Evolutionary conservation across 768 basidiomycete species (phyloP).

Genomic region (Hygrocybe coccinea): DNA sequence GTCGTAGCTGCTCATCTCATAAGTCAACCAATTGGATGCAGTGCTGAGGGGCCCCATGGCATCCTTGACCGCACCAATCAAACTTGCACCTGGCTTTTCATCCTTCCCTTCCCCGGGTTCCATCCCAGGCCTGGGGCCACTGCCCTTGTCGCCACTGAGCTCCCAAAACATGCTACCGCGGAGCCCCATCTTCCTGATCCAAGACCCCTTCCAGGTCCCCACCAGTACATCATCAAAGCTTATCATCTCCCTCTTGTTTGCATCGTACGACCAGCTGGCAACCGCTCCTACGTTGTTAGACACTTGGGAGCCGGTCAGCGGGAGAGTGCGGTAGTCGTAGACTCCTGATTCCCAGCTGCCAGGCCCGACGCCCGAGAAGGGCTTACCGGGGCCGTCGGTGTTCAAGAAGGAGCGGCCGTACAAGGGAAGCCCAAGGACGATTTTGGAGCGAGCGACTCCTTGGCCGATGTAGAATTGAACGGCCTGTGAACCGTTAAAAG

Average conservation of each 20-base stretch:
- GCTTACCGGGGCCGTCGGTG: slow-evolving; percentile 73
- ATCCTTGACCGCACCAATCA: slow-evolving; percentile 71
- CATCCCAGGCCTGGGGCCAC: slow-evolving; percentile 57
- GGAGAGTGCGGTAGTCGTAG: slow-evolving; percentile 92
- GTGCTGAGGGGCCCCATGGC: slow-evolving; percentile 71
- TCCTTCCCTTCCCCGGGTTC: slow-evolving; percentile 74
- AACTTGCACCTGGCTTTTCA: slow-evolving; percentile 59
- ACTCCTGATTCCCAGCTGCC: slow-evolving; percentile 89
- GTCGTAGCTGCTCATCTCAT: slow-evolving; percentile 71
- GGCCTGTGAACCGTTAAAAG: slow-evolving; percentile 57
- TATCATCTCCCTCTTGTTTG: slow-evolving; percentile 69
- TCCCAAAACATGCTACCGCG: slow-evolving; percentile 97
- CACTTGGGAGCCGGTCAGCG: slow-evolving; percentile 64
- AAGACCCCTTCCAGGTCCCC: slow-evolving; percentile 70
- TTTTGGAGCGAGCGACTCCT: slow-evolving; percentile 73
- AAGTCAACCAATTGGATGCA: slow-evolving; percentile 76
- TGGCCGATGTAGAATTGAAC: slow-evolving; percentile 64
- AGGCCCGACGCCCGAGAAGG: slow-evolving; percentile 77
- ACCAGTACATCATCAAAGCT: slow-evolving; percentile 74
- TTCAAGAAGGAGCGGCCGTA: slow-evolving; percentile 90
- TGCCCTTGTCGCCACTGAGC: slow-evolving; percentile 79
- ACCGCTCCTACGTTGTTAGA: slow-evolving; percentile 59
- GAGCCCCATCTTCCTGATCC: slow-evolving; percentile 68
- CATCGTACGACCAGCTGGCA: slow-evolving; percentile 85
- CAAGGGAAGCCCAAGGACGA: slow-evolving; percentile 87